Evolutionary conservation across 2,329 filamentous ascomycete species (phyloP).

Genomic region (Ceratocystis lukuohia): DNA sequence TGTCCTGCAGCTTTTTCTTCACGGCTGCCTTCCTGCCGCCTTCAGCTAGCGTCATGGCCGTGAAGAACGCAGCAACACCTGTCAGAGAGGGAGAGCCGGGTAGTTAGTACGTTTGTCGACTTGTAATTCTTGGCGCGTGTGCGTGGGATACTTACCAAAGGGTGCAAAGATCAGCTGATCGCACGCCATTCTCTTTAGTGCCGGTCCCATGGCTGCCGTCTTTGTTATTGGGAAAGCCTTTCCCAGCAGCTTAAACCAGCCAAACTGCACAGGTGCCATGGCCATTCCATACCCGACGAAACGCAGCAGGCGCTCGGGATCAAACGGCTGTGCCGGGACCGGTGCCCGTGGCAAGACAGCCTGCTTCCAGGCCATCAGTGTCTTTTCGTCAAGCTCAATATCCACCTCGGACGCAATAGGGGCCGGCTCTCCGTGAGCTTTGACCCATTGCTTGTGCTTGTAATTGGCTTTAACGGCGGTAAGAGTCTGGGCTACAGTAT

Average conservation of each 20-base stretch:
- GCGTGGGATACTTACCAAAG: conserved; percentile 33
- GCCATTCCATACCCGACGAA: conserved; percentile 97
- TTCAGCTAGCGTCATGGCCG: conserved; percentile 90
- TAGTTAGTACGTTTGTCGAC: conserved; percentile 25
- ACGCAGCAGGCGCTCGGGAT: conserved; percentile 84
- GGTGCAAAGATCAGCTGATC: conserved; percentile 93
- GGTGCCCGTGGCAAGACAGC: conserved; percentile 44
- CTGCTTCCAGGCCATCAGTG: conserved; percentile 50
- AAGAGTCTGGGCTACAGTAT: conserved; percentile 88
- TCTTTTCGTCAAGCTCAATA: conserved; percentile 64
- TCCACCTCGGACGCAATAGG: background rate
- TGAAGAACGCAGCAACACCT: conserved; percentile 69
- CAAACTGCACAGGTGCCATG: conserved; percentile 90
- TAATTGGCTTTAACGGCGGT: conserved; percentile 68
- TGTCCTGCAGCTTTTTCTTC: conserved; percentile 73
- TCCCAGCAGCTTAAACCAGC: conserved; percentile 84
- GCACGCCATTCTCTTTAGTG: conserved; percentile 78
- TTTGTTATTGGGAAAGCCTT: conserved; percentile 74
- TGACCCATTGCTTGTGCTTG: conserved; percentile 40
- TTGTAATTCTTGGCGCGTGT: background rate
- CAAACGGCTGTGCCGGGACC: conserved; percentile 47
- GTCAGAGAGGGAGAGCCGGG: background rate
- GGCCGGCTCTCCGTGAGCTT: conserved; percentile 42
- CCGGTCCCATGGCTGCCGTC: conserved; percentile 57
- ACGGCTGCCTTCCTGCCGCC: conserved; percentile 75